Percentiles rank a stretch among this genome's conserved stretches.
phyloP scores from a whole-genome alignment of 139 green algal genomes.

The Picochlorum sp. region DNA sequence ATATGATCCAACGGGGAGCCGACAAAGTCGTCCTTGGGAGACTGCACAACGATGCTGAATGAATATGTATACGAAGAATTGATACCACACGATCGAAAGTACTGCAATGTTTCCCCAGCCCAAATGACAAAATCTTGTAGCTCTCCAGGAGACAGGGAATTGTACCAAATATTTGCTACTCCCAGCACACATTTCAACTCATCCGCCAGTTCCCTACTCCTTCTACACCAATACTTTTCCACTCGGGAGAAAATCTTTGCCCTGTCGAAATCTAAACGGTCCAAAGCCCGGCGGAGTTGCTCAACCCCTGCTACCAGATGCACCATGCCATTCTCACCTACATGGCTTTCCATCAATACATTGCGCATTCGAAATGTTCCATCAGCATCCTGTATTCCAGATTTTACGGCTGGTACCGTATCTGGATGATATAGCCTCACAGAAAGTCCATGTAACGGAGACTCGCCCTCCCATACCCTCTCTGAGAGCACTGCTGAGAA shows the following conservation, averaged over 20 bases:
- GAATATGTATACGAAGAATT: conserved; percentile 38
- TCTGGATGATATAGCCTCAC: conserved; percentile 59
- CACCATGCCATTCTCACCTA: conserved; percentile 63
- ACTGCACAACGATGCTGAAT: conserved; percentile 74
- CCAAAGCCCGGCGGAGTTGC: conserved; percentile 25
- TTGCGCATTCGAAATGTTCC: conserved; percentile 46
- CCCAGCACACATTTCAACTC: conserved; percentile 58
- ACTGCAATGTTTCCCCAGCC: conserved; percentile 62
- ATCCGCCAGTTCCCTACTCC: conserved; percentile 45
- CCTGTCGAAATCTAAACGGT: conserved; percentile 55
- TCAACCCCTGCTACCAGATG: conserved; percentile 59
- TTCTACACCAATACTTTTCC: conserved; percentile 56
- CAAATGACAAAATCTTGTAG: conserved; percentile 85
- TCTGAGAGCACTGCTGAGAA: conserved; percentile 30
- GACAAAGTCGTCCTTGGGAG: conserved; percentile 35
- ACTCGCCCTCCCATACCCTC: too few species aligned
- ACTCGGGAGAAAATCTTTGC: conserved; percentile 61
- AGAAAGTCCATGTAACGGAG: conserved; percentile 41
- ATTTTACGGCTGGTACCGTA: conserved; percentile 41
- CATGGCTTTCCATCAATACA: conserved; percentile 44
- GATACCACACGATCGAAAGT: conserved; percentile 20
- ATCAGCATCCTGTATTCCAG: conserved; percentile 33
- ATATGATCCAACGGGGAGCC: conserved; percentile 63
- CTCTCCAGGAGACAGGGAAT: conserved; percentile 53
- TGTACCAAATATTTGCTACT: conserved; percentile 72